These are phyloP conservation scores for Pichia eremophila DNA, from an alignment of 805 yeast genomes.

Conservation along the genomic window DNA sequence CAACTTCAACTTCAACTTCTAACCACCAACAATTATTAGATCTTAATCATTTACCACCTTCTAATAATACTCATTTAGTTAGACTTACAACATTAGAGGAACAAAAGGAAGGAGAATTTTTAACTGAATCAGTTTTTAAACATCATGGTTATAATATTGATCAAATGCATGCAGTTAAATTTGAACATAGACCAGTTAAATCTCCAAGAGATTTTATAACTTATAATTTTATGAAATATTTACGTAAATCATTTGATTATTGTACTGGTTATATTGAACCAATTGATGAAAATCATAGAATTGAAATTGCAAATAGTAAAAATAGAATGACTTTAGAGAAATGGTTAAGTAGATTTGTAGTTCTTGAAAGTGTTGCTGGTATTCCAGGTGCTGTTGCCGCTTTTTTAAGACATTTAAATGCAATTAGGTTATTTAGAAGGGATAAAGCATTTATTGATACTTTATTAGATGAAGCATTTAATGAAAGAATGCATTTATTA, in stretches of 20 bases:
- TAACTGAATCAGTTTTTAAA: constrained; percentile 29
- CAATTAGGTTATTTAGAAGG: constrained; percentile 49
- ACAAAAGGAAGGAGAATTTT: constrained; percentile 10
- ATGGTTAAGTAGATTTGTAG: constrained; percentile 56
- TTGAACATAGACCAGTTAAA: constrained; percentile 43
- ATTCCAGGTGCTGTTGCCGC: constrained; percentile 78
- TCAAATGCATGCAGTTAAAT: constrained; percentile 33
- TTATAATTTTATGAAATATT: constrained; percentile 32
- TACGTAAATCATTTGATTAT: constrained; percentile 47
- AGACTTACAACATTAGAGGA: constrained; percentile 8
- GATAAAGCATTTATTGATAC: constrained; percentile 74
- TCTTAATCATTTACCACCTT: constrained; percentile 5
- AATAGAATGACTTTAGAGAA: constrained; percentile 50
- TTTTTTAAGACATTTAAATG: constrained; percentile 58
- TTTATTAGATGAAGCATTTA: constrained; percentile 64
- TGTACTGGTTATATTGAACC: constrained; percentile 61
- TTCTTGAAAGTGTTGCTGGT: constrained; percentile 66
- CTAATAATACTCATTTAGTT: constrained; percentile 10
- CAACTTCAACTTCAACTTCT: neutral
- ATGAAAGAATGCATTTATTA: constrained; percentile 67
- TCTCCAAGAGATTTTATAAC: constrained; percentile 46
- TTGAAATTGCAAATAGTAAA: constrained; percentile 19
- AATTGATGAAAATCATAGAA: constrained; percentile 24
- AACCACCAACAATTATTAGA: neutral
- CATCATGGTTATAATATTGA: constrained; percentile 33